Evolutionary conservation across 2,329 filamentous ascomycete species (phyloP).

Genomic region (Paecilomyces sp.): DNA sequence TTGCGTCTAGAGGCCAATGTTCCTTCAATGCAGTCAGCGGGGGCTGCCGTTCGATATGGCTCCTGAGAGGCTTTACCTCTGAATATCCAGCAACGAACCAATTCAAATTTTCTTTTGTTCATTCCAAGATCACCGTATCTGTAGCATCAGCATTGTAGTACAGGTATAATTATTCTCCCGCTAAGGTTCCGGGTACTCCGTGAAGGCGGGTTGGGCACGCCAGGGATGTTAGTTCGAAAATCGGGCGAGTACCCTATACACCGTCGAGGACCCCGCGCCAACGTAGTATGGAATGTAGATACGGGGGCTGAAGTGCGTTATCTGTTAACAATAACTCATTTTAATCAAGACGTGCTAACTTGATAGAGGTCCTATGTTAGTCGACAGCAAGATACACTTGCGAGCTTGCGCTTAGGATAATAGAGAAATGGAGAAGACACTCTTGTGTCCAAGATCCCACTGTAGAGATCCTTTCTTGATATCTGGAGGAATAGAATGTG

Average conservation of each 20-base stretch:
- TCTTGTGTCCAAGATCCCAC: background rate
- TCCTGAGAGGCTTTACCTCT: background rate
- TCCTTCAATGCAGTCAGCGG: background rate
- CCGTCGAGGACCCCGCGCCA: background rate
- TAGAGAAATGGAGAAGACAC: no score
- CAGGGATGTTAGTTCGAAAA: background rate
- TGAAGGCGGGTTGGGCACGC: background rate
- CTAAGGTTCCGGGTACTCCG: background rate
- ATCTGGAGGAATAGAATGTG: background rate
- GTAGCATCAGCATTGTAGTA: background rate
- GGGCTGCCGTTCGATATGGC: background rate
- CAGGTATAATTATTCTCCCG: background rate
- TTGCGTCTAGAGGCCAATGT: background rate
- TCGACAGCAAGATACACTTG: background rate
- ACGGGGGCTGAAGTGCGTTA: background rate
- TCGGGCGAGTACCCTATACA: background rate
- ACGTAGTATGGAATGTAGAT: background rate
- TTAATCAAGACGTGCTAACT: background rate
- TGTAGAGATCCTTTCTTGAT: background rate
- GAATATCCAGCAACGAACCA: background rate
- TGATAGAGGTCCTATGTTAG: background rate
- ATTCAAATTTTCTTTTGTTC: background rate
- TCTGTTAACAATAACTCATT: background rate
- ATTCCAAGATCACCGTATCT: background rate
- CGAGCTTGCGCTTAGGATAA: no score